These are phyloP conservation scores for Areca catechu DNA, from an alignment of 176 grass and related monocot species.

Conservation along the genomic window DNA sequence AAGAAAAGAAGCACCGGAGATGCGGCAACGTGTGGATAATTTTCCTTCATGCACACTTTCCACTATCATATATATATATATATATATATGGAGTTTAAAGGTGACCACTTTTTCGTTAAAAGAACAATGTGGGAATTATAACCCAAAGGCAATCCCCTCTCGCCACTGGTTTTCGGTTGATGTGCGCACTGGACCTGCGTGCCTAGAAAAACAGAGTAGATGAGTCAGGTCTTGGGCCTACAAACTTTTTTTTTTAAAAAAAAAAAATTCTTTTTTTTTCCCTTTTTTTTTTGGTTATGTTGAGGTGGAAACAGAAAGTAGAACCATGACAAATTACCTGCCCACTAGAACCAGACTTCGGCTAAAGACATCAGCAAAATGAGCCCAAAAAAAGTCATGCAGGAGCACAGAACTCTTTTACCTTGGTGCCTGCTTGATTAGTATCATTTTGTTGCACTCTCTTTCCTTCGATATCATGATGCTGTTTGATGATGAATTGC, in stretches of 20 bases:
- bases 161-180: neutral
- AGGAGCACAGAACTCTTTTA: neutral
- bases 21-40: no score
- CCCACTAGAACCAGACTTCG: neutral
- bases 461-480: no score
- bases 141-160: neutral
- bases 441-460: neutral
- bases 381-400: neutral
- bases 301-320: neutral
- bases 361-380: neutral
- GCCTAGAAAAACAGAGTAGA: neutral
- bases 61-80: no score
- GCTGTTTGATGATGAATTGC: neutral
- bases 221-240: conserved; percentile 2
- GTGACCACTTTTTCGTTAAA: neutral
- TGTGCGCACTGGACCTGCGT: neutral
- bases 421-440: neutral
- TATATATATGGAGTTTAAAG: neutral
- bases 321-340: neutral
- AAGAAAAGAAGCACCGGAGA: neutral
- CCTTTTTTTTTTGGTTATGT: no score
- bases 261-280: no score
- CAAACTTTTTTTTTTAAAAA: neutral
- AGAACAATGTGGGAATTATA: neutral
- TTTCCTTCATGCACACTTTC: neutral